These are phyloP conservation scores for Phytophthora pini DNA, from an alignment of 352 stramenopile species.

Conservation along the genomic window DNA sequence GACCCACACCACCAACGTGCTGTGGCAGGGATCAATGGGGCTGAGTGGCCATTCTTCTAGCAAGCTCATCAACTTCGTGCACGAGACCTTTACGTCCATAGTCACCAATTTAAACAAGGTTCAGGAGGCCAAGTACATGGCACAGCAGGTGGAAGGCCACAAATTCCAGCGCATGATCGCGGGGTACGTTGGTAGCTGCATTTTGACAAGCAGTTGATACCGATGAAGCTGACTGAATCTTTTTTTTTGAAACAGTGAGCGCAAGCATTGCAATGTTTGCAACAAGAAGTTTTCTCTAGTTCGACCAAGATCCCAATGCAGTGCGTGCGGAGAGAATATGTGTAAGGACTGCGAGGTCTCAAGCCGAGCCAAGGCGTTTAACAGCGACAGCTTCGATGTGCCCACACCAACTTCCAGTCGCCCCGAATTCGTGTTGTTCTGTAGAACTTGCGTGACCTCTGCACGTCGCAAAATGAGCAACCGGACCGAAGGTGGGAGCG, in stretches of 20 bases:
- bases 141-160: slow-evolving; percentile 57
- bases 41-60: slow-evolving; percentile 47
- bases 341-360: slow-evolving; percentile 71
- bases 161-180: slow-evolving; percentile 47
- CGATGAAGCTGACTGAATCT: background rate
- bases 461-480: slow-evolving; percentile 53
- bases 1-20: slow-evolving; percentile 46
- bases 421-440: slow-evolving; percentile 54
- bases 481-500: slow-evolving; percentile 21
- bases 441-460: slow-evolving; percentile 60
- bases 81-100: slow-evolving; percentile 64
- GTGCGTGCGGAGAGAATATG: slow-evolving; percentile 75
- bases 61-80: slow-evolving; percentile 54
- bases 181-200: slow-evolving; percentile 37
- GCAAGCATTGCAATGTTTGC: slow-evolving; percentile 75
- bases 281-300: slow-evolving; percentile 79
- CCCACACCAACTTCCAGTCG: slow-evolving; percentile 42
- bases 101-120: slow-evolving; percentile 69
- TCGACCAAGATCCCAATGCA: slow-evolving; percentile 62
- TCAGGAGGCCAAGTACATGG: slow-evolving; percentile 65
- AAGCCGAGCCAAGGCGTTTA: slow-evolving; percentile 59
- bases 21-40: slow-evolving; percentile 64
- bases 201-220: slow-evolving; percentile 4
- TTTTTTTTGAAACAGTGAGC: slow-evolving; percentile 38
- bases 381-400: slow-evolving; percentile 46